Evolutionary conservation across 768 basidiomycete genomes (phyloP), one percentile per base, ranked within the genome.

Genomic region (Trametes villosa): DNA sequence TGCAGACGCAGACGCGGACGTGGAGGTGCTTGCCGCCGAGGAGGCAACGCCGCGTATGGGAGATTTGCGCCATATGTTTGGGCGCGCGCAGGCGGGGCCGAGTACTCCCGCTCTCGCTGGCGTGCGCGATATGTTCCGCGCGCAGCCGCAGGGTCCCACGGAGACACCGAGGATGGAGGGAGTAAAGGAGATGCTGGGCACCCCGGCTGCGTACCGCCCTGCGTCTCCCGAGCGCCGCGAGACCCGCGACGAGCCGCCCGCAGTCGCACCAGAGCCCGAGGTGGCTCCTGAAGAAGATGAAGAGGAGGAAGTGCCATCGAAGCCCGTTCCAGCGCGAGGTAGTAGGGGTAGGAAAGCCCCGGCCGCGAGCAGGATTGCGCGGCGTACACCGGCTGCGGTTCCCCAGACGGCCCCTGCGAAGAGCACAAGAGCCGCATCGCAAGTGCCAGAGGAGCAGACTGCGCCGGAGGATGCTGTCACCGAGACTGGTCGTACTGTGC

Each of bases 111-210:
- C 66, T 30, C 65, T 73, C 48, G 62, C 60, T 22, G 72, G 74
- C 26, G 66, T 78, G 46, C 74, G 74, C 27, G 62, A 71, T 20
- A 65, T 78, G 62, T 77, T 76, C 71, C 65, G 46, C 40, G 29
- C 33, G n/a, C 60, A 53, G 48, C 17, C 24, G 41, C 61, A 48
- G 55, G 50, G 15, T 1, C 56, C 38, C 6, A 11, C 38, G 13
- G 62, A 70, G 46, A 78, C 77, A 9, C 77, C 79, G 53, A 62
- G 61, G 48, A 65, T 77, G 66, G 70, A 72, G 30, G 78, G 77
- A 13, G 60, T 77, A 33, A 64, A 69, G 30, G 70, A 73, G 61
- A 71, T 75, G 71, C 62, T 76, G 42, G 50, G 53, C 7, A 75
- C 75, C 20, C 70, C 72, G 9, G 67, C 58, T 18, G 73, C 57